phyloP scores from a whole-genome alignment of 2,329 filamentous ascomycete species.

The Fusarium mangiferae region DNA sequence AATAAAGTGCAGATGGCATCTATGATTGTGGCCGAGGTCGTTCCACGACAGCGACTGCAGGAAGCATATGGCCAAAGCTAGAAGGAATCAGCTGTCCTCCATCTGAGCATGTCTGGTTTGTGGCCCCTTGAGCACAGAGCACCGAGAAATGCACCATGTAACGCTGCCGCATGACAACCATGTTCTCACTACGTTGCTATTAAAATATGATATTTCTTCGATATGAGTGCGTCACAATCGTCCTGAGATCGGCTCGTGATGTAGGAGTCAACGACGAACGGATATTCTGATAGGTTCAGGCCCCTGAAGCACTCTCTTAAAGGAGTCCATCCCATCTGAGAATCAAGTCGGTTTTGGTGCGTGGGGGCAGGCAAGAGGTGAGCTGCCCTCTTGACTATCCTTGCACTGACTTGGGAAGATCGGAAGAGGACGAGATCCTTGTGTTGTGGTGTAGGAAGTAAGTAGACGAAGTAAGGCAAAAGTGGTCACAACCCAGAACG shows the following conservation, averaged over 20 bases:
- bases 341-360: conserved; percentile 6
- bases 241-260: conserved; percentile 15
- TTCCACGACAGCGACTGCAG: conserved; percentile 23
- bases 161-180: neutral
- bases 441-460: neutral
- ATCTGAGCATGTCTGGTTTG: neutral
- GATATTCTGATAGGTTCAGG: conserved; percentile 21
- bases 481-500: neutral
- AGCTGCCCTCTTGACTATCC: conserved; percentile 5
- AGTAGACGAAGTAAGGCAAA: neutral
- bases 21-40: conserved; percentile 13
- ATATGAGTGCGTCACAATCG: conserved; percentile 10
- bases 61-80: conserved; percentile 10
- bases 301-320: neutral
- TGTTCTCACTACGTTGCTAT: neutral
- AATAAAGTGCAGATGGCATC: conserved; percentile 27
- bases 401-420: conserved; percentile 15
- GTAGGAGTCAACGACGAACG: conserved; percentile 4
- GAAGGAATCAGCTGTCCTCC: conserved; percentile 7
- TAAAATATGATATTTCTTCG: conserved; percentile 1
- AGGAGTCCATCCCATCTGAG: conserved; percentile 5
- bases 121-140: neutral
- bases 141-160: neutral
- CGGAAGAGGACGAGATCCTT: conserved; percentile 24
- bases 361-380: conserved; percentile 24